Evolutionary conservation across 768 basidiomycete genomes (phyloP), one percentile per base, ranked within the genome.

Genomic region (Russula olivacea): DNA sequence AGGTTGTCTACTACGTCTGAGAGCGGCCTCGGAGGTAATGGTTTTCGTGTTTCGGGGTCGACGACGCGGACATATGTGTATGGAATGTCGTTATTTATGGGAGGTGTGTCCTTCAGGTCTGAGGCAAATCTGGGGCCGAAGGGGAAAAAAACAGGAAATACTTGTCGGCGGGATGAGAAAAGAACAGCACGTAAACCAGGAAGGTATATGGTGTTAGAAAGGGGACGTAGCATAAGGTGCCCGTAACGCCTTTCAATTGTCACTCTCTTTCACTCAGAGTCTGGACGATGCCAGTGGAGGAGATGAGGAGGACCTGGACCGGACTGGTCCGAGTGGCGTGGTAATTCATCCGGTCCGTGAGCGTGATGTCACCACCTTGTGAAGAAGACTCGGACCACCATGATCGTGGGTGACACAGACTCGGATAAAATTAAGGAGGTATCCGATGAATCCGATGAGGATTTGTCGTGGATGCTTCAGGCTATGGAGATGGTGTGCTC

Each of bases 401-500:
- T 63, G 58, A 47, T 41, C 38, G 25, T 19, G 11, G 52, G 12
- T 41, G 52, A 23, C 15, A 15, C 52, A 28, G 43, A 36, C 34
- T 36, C 34, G 34, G 36, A 38, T 25, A 14, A 17, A 15, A 32
- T 30, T 19, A 53, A 55, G 45, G 58, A 50, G 36, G 30, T n/a
- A n/a, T n/a, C n/a, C n/a, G n/a, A n/a, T n/a, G n/a, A 36, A 25
- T 36, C 61, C 23, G 55, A 57, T 8, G 64, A 71, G 43, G 81
- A 83, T 69, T 72, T 77, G n/a, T 67, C 70, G 38, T 94, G 89
- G 87, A 97, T 97, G 93, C 76, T 78, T 55, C 81, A 86, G 68
- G 93, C 94, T 2, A 82, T 96, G 79, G 72, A 72, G 4, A 94
- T 95, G 93, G 93, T 87, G 67, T 69, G 77, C 63, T 64, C 61